Base-by-base conservation (phyloP, 1,284 basidiomycete genomes). In the Puccinia brachypodii region DNA sequence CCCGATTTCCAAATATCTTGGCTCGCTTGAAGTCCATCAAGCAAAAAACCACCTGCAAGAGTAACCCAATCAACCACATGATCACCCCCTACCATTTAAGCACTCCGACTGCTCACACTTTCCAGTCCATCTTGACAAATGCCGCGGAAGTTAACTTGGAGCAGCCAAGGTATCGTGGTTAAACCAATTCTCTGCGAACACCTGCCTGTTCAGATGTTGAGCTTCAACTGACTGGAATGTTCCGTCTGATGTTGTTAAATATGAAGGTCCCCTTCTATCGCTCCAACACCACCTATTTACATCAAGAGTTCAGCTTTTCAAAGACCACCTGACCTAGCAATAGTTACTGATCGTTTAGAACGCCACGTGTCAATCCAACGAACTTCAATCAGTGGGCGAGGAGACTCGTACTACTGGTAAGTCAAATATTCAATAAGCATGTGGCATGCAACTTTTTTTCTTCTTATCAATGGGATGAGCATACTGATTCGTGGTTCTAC, bases 351-450 rank as follows among this genome's bases (percentile, higher is more conserved):
- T n/a, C 72, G 72, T 16, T 40, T 74, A 13, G 47, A 74, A n/a
- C 50, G 44, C 22, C 47, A 74, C 2, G 7, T 58, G 22, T 9
- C 72, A 0, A 19, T 58, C 8, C 36, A 47, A 1, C 11, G 33
- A 58, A 19, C 50, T 8, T 31, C 68, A 3, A 38, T 74, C 22
- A 14, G 22, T 22, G 72, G 72, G 8, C 72, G 72, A 0, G 72
- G 50, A 3, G 72, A 74, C 53, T 74, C 72, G 6, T 74, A 58
- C 72, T 74, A 58, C n/a, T 74, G 72, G 72, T 74, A 66, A 38
- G 19, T 66, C 62, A 22, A 19, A n/a, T n/a, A n/a, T n/a, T n/a
- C n/a, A n/a, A n/a, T n/a, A n/a, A n/a, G n/a, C n/a, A n/a, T n/a
- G 19, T 9, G 19, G 16, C 16, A 7, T 56, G 16, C 19, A 1